phyloP scores from a whole-genome alignment of 768 basidiomycete species.

The Tulasnella sp. region DNA sequence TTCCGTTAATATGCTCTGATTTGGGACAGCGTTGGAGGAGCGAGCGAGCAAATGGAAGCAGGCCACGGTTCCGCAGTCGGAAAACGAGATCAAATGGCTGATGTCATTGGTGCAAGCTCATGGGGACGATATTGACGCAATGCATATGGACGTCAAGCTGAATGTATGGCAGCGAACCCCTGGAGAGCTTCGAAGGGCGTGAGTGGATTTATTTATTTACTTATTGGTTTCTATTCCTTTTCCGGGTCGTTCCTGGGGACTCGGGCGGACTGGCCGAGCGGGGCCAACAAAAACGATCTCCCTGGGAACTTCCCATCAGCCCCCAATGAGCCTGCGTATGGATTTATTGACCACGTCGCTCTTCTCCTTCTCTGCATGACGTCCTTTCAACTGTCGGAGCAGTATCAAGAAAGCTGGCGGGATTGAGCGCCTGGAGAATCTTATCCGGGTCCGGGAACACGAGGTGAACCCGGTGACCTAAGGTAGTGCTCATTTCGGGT shows the following conservation, averaged over 20 bases:
- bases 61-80: conserved; percentile 65
- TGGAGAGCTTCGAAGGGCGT: conserved; percentile 61
- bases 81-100: conserved; percentile 70
- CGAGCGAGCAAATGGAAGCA: conserved; percentile 54
- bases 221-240: neutral
- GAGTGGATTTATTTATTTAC: conserved; percentile 28
- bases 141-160: conserved; percentile 77
- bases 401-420: conserved; percentile 38
- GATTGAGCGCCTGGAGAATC: neutral
- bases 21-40: conserved; percentile 59
- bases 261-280: neutral
- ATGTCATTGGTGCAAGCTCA: conserved; percentile 66
- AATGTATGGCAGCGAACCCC: conserved; percentile 85
- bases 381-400: neutral
- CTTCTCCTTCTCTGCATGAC: neutral
- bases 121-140: conserved; percentile 69
- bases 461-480: conserved; percentile 15
- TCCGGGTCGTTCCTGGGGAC: neutral
- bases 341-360: neutral
- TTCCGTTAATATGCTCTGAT: neutral
- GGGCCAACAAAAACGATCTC: neutral
- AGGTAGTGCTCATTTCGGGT: neutral
- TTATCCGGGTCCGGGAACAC: neutral
- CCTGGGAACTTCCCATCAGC: conserved; percentile 3
- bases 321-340: neutral